Conservation (phyloP, 768 basidiomycete species). For the Suillus sp. region DNA sequence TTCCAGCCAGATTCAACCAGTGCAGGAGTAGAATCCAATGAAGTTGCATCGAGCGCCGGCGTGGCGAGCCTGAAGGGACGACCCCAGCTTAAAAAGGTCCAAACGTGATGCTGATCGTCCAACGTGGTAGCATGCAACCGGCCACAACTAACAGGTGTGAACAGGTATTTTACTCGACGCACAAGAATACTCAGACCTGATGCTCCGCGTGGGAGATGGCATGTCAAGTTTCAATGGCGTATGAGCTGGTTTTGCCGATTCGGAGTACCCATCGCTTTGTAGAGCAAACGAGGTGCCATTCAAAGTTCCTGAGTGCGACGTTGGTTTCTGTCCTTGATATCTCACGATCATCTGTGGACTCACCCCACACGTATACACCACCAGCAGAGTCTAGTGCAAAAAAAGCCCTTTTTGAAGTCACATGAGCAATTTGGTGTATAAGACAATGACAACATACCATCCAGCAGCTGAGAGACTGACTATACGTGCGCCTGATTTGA, state of each 20-base stretch:
- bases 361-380: conserved; percentile 81
- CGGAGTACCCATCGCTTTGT: conserved; percentile 56
- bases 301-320: conserved; percentile 55
- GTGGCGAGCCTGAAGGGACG: conserved; percentile 65
- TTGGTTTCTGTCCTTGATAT: conserved; percentile 12
- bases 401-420: conserved; percentile 63
- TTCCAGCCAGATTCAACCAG: conserved; percentile 84
- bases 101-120: conserved; percentile 60
- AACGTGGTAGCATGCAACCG: conserved; percentile 70
- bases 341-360: conserved; percentile 17
- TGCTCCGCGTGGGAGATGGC: conserved; percentile 57
- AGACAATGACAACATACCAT: conserved; percentile 52
- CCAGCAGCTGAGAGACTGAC: conserved; percentile 80
- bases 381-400: conserved; percentile 82
- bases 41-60: conserved; percentile 40
- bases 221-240: conserved; percentile 61
- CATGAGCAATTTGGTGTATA: conserved; percentile 7
- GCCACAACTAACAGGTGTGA: conserved; percentile 59
- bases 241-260: conserved; percentile 48
- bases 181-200: conserved; percentile 52
- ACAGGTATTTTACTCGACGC: conserved; percentile 1
- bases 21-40: conserved; percentile 48
- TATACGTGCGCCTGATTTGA: conserved; percentile 58
- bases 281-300: conserved; percentile 47
- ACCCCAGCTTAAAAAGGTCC: conserved; percentile 80